Conservation (phyloP, 371 early-diverging fungal species). For the Entomophthora muscae region DNA sequence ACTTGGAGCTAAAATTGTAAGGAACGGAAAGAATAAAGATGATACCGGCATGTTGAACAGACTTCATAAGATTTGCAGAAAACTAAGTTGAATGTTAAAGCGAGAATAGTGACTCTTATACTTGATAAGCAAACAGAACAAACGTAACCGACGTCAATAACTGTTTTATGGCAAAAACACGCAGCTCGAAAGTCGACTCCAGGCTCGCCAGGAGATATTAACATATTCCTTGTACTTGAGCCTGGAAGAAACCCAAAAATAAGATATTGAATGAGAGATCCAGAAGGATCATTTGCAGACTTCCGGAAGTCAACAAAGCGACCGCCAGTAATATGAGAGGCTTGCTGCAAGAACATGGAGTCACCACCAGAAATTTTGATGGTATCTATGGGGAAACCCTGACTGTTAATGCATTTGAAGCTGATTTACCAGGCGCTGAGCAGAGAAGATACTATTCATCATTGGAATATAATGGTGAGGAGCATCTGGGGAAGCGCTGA, state of each 20-base stretch:
- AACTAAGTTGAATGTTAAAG: neutral
- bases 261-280: conserved; percentile 56
- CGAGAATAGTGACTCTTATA: conserved; percentile 17
- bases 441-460: conserved; percentile 94
- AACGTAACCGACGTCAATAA: conserved; percentile 82
- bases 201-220: conserved; percentile 55
- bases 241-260: conserved; percentile 57
- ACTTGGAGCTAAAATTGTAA: neutral
- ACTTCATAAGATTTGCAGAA: neutral
- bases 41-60: conserved; percentile 2
- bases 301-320: conserved; percentile 48
- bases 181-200: conserved; percentile 87
- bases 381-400: conserved; percentile 74
- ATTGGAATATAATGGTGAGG: conserved; percentile 80
- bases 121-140: conserved; percentile 95
- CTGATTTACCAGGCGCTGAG: conserved; percentile 58
- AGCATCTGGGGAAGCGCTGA: conserved; percentile 73
- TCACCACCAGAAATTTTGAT: conserved; percentile 62
- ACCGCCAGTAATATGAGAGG: conserved; percentile 78
- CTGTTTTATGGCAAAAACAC: conserved; percentile 88
- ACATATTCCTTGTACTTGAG: conserved; percentile 39
- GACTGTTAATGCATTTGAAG: neutral
- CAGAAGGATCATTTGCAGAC: conserved; percentile 41
- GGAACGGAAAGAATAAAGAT: neutral
- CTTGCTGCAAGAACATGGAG: conserved; percentile 83